phyloP scores from a whole-genome alignment of 371 early-diverging fungal genomes.

The Mortierella sp. region DNA sequence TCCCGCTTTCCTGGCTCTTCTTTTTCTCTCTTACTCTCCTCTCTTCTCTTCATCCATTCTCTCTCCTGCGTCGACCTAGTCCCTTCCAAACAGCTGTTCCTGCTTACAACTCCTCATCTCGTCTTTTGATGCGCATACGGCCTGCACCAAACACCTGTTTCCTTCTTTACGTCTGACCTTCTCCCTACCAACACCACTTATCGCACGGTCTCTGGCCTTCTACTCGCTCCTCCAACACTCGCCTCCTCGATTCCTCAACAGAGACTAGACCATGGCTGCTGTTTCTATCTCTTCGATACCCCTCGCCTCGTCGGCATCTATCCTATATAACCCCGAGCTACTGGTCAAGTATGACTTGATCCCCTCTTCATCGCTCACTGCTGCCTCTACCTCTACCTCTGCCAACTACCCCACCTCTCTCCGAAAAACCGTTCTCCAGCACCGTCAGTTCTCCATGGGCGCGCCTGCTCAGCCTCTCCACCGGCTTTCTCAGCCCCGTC shows the following conservation, averaged over 20 bases:
- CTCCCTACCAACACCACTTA: neutral
- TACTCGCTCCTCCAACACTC: neutral
- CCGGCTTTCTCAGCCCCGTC: conserved; percentile 20
- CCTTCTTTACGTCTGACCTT: neutral
- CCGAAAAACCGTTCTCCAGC: conserved; percentile 28
- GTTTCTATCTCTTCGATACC: conserved; percentile 30
- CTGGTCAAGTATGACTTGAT: conserved; percentile 45
- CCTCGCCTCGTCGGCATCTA: conserved; percentile 8
- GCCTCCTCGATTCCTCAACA: neutral
- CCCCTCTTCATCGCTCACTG: conserved; percentile 19
- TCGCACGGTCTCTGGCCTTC: neutral
- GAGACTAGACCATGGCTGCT: conserved; percentile 22
- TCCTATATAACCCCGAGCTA: conserved; percentile 42
- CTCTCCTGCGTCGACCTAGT: neutral
- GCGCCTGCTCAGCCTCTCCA: conserved; percentile 15
- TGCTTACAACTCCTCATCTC: conserved; percentile 2
- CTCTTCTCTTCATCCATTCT: conserved; percentile 5
- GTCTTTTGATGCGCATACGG: neutral
- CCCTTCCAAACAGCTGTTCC: conserved; percentile 7
- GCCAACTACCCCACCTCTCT: conserved; percentile 15
- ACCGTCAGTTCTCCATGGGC: conserved; percentile 38
- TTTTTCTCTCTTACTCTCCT: neutral
- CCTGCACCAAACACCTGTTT: conserved; percentile 43
- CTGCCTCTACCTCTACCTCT: neutral
- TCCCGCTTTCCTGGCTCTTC: neutral